Percentiles rank a stretch among this genome's conserved stretches.
These are phyloP conservation scores for Anastatica hierochuntica DNA, from an alignment of 345 rosid genomes.

Conservation along the genomic window DNA sequence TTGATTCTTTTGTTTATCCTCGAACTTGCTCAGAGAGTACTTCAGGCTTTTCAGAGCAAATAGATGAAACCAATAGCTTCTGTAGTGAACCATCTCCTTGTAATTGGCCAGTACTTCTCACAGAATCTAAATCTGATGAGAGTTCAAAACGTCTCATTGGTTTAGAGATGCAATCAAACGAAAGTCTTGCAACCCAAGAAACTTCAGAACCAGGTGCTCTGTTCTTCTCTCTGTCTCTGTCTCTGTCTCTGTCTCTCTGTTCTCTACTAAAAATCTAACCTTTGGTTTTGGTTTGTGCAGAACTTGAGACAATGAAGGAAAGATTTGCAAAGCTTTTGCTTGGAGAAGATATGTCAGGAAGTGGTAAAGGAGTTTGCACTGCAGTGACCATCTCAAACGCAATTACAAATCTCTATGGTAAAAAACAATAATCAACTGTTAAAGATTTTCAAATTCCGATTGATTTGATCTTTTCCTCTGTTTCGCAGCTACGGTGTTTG, in stretches of 20 bases:
- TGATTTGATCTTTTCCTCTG: no score
- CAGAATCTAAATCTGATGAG: slow-evolving; percentile 29
- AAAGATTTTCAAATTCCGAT: no score
- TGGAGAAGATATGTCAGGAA: slow-evolving; percentile 99
- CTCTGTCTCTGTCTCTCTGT: background rate
- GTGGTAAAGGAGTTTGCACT: slow-evolving; percentile 91
- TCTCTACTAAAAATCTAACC: no score
- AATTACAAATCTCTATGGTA: slow-evolving; percentile 93
- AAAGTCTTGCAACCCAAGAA: slow-evolving; percentile 39
- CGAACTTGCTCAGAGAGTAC: slow-evolving; percentile 66
- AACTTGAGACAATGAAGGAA: slow-evolving; percentile 80
- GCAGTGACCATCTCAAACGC: slow-evolving; percentile 86
- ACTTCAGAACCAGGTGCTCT: slow-evolving; percentile 45
- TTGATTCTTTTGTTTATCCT: slow-evolving; percentile 50
- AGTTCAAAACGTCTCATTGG: slow-evolving; percentile 24
- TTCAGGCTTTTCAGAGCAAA: slow-evolving; percentile 55
- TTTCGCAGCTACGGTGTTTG: slow-evolving; percentile 78
- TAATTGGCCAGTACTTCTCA: slow-evolving; percentile 37
- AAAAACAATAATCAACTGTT: background rate
- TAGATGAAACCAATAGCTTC: slow-evolving; percentile 51
- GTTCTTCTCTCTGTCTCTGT: background rate
- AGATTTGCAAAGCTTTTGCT: slow-evolving; percentile 82
- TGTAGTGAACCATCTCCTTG: slow-evolving; percentile 64
- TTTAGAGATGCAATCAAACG: slow-evolving; percentile 30
- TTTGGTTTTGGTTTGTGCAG: slow-evolving; percentile 37